phyloP scores from a whole-genome alignment of 495 filamentous ascomycete genomes.

The Coniosporium apollinis region DNA sequence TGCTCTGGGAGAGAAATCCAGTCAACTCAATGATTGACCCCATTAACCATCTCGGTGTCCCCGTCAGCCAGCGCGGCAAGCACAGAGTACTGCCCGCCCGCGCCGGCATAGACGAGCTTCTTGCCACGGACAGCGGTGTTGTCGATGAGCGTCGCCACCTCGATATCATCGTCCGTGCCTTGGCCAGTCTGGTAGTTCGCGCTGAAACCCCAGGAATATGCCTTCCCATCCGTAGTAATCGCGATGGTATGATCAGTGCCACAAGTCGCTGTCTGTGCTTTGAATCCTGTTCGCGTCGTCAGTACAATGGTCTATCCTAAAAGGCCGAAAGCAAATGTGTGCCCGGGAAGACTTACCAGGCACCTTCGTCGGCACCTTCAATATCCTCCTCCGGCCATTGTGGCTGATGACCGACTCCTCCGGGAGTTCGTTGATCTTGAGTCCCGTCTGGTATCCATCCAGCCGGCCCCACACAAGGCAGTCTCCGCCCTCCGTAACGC shows the following conservation, averaged over 20 bases:
- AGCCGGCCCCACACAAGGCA: slow-evolving; percentile 54
- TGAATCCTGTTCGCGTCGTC: slow-evolving; percentile 19
- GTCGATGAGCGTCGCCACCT: slow-evolving; percentile 41
- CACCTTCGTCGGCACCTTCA: slow-evolving; percentile 34
- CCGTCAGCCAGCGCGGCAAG: slow-evolving; percentile 26
- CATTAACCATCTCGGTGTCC: neutral
- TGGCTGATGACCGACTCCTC: slow-evolving; percentile 42
- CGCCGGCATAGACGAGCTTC: slow-evolving; percentile 39
- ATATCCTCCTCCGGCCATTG: slow-evolving; percentile 36
- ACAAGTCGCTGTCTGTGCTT: slow-evolving; percentile 28
- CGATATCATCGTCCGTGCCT: slow-evolving; percentile 40
- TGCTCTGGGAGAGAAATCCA: too few relatives aligned
- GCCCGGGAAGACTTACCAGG: slow-evolving; percentile 15
- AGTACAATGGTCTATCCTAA: neutral
- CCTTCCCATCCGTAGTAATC: slow-evolving; percentile 39
- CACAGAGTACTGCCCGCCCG: slow-evolving; percentile 51
- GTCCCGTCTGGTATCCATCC: slow-evolving; percentile 45
- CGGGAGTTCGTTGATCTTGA: slow-evolving; percentile 30
- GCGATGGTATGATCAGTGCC: slow-evolving; percentile 45
- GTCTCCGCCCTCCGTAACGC: slow-evolving; percentile 41
- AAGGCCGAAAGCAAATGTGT: neutral
- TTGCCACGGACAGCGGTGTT: slow-evolving; percentile 42
- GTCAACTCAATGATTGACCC: too few relatives aligned
- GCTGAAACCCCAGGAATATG: slow-evolving; percentile 56
- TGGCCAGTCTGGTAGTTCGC: slow-evolving; percentile 51